phyloP scores from a whole-genome alignment of 1,284 basidiomycete species.

The Boletus semigastroideus region DNA sequence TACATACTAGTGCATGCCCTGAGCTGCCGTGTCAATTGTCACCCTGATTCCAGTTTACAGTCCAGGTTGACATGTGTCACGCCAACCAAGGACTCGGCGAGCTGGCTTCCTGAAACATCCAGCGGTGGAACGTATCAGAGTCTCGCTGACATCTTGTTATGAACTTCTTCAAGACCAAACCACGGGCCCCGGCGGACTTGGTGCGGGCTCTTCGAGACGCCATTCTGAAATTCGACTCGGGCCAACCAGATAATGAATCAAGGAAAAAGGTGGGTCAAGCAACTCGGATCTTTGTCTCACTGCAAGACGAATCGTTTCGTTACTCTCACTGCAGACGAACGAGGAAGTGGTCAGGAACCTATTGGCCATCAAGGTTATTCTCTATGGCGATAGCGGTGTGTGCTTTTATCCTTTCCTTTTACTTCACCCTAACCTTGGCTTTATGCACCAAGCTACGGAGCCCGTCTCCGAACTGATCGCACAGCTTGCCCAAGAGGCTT shows the following conservation, averaged over 20 bases:
- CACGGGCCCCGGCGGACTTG: slow-evolving; percentile 81
- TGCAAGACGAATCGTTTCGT: slow-evolving; percentile 1
- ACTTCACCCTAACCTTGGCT: slow-evolving; percentile 7
- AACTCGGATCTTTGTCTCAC: background rate
- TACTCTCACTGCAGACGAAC: slow-evolving; percentile 56
- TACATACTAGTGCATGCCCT: too few relatives aligned
- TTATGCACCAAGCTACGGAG: slow-evolving; percentile 43
- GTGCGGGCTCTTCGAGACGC: slow-evolving; percentile 79
- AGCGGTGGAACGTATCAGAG: background rate
- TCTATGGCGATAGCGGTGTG: slow-evolving; percentile 85
- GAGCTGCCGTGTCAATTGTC: too few relatives aligned
- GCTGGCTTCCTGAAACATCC: background rate
- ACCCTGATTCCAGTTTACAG: too few relatives aligned
- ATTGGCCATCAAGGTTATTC: slow-evolving; percentile 83
- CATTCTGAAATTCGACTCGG: slow-evolving; percentile 72
- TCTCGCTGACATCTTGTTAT: slow-evolving; percentile 40
- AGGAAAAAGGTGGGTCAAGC: slow-evolving; percentile 67
- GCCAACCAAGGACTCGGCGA: background rate
- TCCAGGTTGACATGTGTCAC: background rate
- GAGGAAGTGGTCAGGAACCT: slow-evolving; percentile 88
- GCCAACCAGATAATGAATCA: slow-evolving; percentile 71
- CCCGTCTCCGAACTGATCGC: slow-evolving; percentile 85
- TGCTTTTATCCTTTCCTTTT: slow-evolving; percentile 9
- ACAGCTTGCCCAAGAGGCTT: slow-evolving; percentile 94
- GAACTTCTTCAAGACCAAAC: slow-evolving; percentile 96